phyloP scores from a whole-genome alignment of 192 early-diverging fungal species.

The Polychytrium aggregatum region DNA sequence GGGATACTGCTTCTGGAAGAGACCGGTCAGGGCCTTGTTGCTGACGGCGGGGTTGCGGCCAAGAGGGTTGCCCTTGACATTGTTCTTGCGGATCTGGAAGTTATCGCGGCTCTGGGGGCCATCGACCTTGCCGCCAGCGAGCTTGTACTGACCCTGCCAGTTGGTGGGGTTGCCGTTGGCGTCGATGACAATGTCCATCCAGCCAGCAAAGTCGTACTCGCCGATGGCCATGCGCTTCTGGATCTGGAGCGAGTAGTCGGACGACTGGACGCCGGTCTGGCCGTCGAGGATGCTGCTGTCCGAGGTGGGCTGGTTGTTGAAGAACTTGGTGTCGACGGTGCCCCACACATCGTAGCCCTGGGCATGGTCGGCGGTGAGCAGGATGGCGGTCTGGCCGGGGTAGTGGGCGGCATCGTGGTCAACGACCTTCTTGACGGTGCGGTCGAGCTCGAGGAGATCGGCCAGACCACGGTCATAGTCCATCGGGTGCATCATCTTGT shows the following conservation, averaged over 20 bases:
- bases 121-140: constrained; percentile 22
- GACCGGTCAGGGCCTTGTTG: constrained; percentile 4
- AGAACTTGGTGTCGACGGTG: constrained; percentile 45
- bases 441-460: constrained; percentile 53
- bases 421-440: constrained; percentile 39
- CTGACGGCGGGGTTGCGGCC: neutral
- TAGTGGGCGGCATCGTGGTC: constrained; percentile 44
- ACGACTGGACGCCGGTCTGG: no score
- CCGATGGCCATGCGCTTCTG: constrained; percentile 17
- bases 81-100: constrained; percentile 8
- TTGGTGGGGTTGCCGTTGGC: constrained; percentile 23
- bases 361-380: constrained; percentile 54
- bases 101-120: constrained; percentile 11
- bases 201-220: constrained; percentile 18
- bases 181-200: constrained; percentile 21
- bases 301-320: constrained; percentile 27
- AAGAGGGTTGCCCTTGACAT: constrained; percentile 5
- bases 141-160: constrained; percentile 12
- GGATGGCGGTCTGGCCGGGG: constrained; percentile 41
- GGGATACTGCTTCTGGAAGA: neutral
- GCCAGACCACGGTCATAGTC: constrained; percentile 53
- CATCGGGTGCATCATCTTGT: constrained; percentile 50
- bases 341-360: constrained; percentile 57
- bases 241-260: neutral
- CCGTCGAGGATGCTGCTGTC: constrained; percentile 5